Base-by-base conservation (phyloP, 164 flowering plant genomes). In the Malania oleifera region DNA sequence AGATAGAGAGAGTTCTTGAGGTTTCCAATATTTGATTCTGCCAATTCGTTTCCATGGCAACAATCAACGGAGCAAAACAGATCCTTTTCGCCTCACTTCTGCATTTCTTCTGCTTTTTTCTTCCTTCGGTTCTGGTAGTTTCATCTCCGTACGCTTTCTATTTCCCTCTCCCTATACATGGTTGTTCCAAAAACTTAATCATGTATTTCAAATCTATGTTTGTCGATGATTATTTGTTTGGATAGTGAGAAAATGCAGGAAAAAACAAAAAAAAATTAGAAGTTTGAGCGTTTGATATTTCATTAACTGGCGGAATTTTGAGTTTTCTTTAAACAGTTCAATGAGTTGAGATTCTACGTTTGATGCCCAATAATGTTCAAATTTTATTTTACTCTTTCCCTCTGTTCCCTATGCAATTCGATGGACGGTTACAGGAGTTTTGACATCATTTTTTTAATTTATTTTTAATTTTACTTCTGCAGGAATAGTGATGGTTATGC, bases 401-500 rank as follows among this genome's bases (percentile, higher is more conserved):
- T 7, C n/a, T 15, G 11, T n/a, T 15, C n/a, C 3, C 5, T 17
- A 20, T 17, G 2, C 15, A n/a, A 43, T 2, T 18, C 4, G 9
- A 31, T 4, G 6, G 4, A 31, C 4, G 35, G 35, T 31, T 31
- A 31, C 4, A 4, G 35, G 35, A 9, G 35, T 4, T 4, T 31
- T 31, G 35, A 31, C 35, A 9, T 9, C 9, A 31, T 18, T 7
- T 15, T 15, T 4, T 43, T 11, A 7, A 1, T 46, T 46, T 19
- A 2, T 9, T 46, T 20, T 11, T 14, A 22, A 20, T 15, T 20
- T 27, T 35, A 27, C 45, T 44, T 51, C 43, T 44, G 57, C 69
- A 82, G 84, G 75, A 67, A 57, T 37, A 61, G 52, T 37, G 83
- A 82, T 54, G 82, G 87, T 13, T 76, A 66, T 57, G 70, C 73